Percentiles rank a stretch among this genome's conserved stretches.
Evolutionary conservation across 345 rosid genomes (phyloP).

Genomic region (Rubroshorea leprosula): DNA sequence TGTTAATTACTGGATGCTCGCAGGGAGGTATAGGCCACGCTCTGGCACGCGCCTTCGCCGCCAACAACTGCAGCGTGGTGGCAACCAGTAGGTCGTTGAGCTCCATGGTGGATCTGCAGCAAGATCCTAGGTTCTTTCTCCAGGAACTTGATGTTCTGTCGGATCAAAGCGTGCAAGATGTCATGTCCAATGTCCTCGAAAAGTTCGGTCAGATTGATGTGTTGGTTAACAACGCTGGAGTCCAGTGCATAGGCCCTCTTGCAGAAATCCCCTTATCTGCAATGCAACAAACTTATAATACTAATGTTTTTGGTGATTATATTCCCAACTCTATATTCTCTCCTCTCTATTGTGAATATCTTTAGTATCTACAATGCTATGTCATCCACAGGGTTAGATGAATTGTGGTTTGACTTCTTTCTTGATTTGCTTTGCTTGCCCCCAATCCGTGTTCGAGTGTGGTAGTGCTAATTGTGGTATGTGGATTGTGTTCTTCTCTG

Average conservation of each 20-base stretch:
- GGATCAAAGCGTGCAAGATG: conserved; percentile 47
- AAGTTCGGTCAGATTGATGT: conserved; percentile 64
- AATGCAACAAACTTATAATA: conserved; percentile 50
- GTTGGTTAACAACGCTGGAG: conserved; percentile 82
- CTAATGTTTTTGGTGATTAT: conserved; percentile 67
- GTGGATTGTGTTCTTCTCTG: no score
- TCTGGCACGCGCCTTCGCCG: conserved; percentile 68
- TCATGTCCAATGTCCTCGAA: conserved; percentile 43
- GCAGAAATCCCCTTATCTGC: conserved; percentile 69
- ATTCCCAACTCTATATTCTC: background rate
- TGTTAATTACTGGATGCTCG: conserved; percentile 73
- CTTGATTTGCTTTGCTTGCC: no score
- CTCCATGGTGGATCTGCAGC: conserved; percentile 62
- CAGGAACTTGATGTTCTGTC: conserved; percentile 74
- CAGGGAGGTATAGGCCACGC: conserved; percentile 88
- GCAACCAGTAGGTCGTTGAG: conserved; percentile 59
- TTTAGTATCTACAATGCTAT: no score
- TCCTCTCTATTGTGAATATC: no score
- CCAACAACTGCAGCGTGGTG: conserved; percentile 56
- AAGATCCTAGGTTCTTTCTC: conserved; percentile 53
- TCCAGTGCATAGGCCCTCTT: conserved; percentile 80
- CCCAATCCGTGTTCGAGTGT: no score
- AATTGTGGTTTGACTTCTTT: no score
- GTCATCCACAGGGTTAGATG: background rate
- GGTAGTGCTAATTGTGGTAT: no score